Evolutionary conservation across 257 asterid species (phyloP).

Genomic region (Mentha longifolia): DNA sequence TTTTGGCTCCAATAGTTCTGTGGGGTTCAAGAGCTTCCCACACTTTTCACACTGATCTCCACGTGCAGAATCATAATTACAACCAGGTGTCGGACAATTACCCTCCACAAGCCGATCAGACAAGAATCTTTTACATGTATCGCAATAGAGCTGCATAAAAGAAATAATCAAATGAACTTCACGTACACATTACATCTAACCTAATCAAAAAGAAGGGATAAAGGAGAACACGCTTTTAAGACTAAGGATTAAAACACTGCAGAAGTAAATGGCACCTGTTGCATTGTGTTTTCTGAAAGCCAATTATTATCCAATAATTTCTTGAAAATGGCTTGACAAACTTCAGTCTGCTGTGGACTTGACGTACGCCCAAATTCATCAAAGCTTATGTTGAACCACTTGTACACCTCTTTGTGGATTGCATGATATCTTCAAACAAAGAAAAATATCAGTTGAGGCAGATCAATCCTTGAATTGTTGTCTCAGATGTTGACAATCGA

Average conservation of each 20-base stretch:
- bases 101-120: conserved; percentile 96
- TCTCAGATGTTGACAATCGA: conserved; percentile 7
- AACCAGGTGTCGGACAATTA: conserved; percentile 76
- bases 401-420: conserved; percentile 75
- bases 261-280: conserved; percentile 56
- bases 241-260: neutral
- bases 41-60: conserved; percentile 97
- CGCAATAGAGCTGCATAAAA: conserved; percentile 70
- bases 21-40: conserved; percentile 84
- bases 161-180: conserved; percentile 20
- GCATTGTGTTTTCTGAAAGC: conserved; percentile 82
- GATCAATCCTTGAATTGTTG: neutral
- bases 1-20: conserved; percentile 81
- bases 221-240: neutral
- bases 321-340: conserved; percentile 84
- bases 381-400: conserved; percentile 85
- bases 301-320: conserved; percentile 70
- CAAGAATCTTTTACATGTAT: conserved; percentile 73
- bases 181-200: neutral
- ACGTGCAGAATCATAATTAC: conserved; percentile 85
- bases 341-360: conserved; percentile 84
- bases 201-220: conserved; percentile 8
- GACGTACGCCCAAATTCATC: conserved; percentile 97
- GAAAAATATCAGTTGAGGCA: neutral
- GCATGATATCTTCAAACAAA: conserved; percentile 68